Percentiles rank a stretch among this genome's conserved stretches.
Conservation (phyloP, 225 moss, liverwort and hornwort species). For the Takakia lepidozioides region DNA sequence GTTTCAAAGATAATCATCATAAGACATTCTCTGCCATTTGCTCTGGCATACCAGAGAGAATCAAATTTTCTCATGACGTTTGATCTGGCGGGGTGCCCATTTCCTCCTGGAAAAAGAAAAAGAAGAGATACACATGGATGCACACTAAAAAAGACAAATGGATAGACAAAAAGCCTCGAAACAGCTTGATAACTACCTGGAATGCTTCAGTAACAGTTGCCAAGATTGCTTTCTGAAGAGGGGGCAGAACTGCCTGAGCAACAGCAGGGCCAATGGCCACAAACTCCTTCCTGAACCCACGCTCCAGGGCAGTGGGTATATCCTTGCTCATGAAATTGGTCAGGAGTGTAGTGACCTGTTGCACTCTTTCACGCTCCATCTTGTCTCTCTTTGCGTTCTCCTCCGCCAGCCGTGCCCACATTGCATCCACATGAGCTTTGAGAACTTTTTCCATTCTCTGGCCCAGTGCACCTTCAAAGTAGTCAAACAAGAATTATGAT, state of each 20-base stretch:
- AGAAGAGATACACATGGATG: too few relatives aligned
- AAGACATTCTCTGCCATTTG: not conserved
- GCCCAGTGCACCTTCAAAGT: conserved; percentile 52
- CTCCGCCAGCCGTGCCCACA: conserved; percentile 84
- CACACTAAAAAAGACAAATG: too few relatives aligned
- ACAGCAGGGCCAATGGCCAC: conserved; percentile 35
- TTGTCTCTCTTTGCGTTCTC: conserved; percentile 85
- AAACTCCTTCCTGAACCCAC: conserved; percentile 43
- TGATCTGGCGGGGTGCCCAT: not conserved
- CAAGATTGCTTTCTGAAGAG: conserved; percentile 38
- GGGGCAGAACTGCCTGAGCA: conserved; percentile 32
- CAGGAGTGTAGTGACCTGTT: conserved; percentile 50
- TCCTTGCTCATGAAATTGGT: conserved; percentile 37
- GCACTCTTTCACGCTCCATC: conserved; percentile 62
- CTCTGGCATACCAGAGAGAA: not conserved
- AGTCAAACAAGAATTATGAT: too few relatives aligned
- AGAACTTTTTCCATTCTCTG: conserved; percentile 73
- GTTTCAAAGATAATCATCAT: not conserved
- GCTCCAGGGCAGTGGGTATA: conserved; percentile 32
- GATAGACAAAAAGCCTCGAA: too few relatives aligned
- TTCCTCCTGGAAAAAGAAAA: too few relatives aligned
- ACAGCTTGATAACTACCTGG: conserved; percentile 26
- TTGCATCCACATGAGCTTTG: too few relatives aligned
- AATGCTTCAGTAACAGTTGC: conserved; percentile 28
- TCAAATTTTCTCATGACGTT: not conserved